phyloP scores from a whole-genome alignment of 345 rosid genomes.

The Erodium maritimum region DNA sequence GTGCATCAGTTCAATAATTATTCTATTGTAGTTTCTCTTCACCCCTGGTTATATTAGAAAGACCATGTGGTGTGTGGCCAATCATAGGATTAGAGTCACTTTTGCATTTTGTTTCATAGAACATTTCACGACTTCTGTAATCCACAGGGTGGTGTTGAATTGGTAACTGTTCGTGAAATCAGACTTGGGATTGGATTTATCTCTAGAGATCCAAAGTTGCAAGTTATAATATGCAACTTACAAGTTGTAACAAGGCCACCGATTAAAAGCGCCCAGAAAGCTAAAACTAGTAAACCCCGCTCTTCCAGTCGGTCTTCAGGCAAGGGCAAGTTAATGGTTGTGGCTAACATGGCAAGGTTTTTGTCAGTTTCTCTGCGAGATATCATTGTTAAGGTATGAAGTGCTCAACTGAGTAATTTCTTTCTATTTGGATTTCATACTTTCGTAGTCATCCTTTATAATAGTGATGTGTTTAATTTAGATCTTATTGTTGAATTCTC shows the following conservation, averaged over 20 bases:
- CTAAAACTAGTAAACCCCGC: slow-evolving; percentile 40
- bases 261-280: slow-evolving; percentile 34
- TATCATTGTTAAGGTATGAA: slow-evolving; percentile 63
- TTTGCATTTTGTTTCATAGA: background rate
- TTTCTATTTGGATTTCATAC: background rate
- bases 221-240: slow-evolving; percentile 65
- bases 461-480: background rate
- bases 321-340: slow-evolving; percentile 86
- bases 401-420: background rate
- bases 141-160: slow-evolving; percentile 84
- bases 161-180: slow-evolving; percentile 80
- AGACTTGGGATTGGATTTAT: slow-evolving; percentile 83
- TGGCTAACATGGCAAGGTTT: slow-evolving; percentile 78
- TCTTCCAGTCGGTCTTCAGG: slow-evolving; percentile 21
- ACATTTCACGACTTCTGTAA: slow-evolving; percentile 2
- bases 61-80: background rate
- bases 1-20: no score
- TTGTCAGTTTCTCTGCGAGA: slow-evolving; percentile 78
- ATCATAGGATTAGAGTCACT: background rate
- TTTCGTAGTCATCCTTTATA: background rate
- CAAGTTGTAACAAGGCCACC: slow-evolving; percentile 77
- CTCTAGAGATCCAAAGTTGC: slow-evolving; percentile 87
- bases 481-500: background rate
- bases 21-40: background rate
- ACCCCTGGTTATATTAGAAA: background rate